phyloP scores from a whole-genome alignment of 1,284 basidiomycete species.

The Fomitopsis betulina region DNA sequence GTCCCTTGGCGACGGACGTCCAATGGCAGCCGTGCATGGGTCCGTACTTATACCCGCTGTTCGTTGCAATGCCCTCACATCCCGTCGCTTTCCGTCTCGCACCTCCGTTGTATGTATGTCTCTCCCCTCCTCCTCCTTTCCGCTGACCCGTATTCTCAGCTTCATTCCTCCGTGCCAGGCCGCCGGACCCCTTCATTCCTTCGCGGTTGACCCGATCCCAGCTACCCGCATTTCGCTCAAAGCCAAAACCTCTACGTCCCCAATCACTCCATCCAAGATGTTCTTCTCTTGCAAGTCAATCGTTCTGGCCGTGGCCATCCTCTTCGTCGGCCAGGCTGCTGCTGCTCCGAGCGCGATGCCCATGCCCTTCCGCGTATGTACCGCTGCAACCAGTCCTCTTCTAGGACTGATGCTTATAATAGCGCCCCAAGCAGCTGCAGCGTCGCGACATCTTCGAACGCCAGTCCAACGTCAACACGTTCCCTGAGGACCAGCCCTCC shows the following conservation, averaged over 20 bases:
- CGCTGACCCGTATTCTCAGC: constrained; percentile 17
- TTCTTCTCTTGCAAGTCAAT: constrained; percentile 36
- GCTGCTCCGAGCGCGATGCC: constrained; percentile 38
- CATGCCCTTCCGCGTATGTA: constrained; percentile 35
- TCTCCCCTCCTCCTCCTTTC: constrained; percentile 14
- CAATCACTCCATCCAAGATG: constrained; percentile 33
- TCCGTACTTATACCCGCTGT: not conserved
- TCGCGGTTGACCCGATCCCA: constrained; percentile 26
- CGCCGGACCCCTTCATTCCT: constrained; percentile 31
- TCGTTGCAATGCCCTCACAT: constrained; percentile 5
- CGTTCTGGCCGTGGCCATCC: constrained; percentile 36
- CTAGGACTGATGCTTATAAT: not conserved
- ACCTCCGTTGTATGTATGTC: constrained; percentile 25
- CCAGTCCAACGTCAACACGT: constrained; percentile 25
- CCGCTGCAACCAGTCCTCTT: not conserved
- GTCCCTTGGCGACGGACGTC: not conserved
- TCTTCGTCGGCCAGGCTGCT: constrained; percentile 41
- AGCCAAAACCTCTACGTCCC: constrained; percentile 17
- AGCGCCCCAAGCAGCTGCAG: constrained; percentile 34
- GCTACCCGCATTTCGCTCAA: constrained; percentile 19
- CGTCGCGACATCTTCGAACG: constrained; percentile 14
- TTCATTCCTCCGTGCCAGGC: constrained; percentile 29
- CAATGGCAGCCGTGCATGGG: not conserved
- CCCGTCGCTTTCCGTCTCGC: constrained; percentile 26
- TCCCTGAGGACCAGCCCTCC: constrained; percentile 24